phyloP scores from a whole-genome alignment of 306 rosid species.

The Mimosa bimucronata region DNA sequence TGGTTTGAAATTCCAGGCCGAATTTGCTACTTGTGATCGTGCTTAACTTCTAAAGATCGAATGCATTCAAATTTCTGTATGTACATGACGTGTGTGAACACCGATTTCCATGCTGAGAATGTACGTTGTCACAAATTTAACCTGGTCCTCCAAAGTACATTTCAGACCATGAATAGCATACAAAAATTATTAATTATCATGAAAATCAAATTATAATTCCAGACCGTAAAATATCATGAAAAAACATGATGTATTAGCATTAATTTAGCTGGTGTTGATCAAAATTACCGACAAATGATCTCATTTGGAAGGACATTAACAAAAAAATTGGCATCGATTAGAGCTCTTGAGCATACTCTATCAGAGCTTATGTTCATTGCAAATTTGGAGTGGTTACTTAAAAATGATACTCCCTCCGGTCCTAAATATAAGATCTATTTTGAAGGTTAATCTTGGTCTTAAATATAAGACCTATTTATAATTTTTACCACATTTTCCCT shows the following conservation, averaged over 20 bases:
- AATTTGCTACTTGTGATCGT: constrained; percentile 26
- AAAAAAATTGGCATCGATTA: not conserved
- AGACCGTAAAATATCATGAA: not conserved
- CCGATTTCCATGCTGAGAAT: not conserved
- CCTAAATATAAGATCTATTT: too few species aligned
- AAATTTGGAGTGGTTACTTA: too few species aligned
- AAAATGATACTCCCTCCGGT: too few species aligned
- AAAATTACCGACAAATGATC: not conserved
- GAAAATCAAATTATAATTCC: too few species aligned
- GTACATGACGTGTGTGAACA: not conserved
- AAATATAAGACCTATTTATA: too few species aligned
- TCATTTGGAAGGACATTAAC: not conserved
- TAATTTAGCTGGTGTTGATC: not conserved
- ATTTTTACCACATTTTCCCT: too few species aligned
- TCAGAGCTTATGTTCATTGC: not conserved
- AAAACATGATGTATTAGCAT: not conserved
- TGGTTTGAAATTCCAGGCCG: constrained; percentile 28
- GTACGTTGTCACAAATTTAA: not conserved
- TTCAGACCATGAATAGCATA: not conserved
- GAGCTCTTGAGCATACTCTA: not conserved
- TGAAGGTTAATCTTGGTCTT: too few species aligned
- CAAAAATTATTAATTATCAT: not conserved
- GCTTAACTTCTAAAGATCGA: not conserved
- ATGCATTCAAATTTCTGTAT: not conserved
- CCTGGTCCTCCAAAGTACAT: not conserved